Percentiles rank a stretch among this genome's conserved stretches.
Conservation (phyloP, 371 early-diverging fungal species). For the Mucor saturninus region DNA sequence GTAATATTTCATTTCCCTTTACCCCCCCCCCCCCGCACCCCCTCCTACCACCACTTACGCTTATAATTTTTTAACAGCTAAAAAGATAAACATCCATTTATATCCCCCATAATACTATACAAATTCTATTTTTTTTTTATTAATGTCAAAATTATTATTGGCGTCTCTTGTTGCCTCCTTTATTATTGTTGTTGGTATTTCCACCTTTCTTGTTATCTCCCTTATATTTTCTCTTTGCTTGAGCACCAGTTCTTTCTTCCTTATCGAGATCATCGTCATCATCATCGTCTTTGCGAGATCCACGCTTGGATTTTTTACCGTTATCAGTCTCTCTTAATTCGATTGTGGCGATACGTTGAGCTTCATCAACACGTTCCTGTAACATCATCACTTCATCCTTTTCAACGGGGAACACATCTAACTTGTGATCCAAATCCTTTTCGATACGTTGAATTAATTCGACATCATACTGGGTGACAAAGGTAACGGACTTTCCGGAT, state of each 20-base stretch:
- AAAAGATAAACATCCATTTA: too few relatives aligned
- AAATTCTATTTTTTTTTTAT: too few relatives aligned
- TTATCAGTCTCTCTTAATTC: conserved; percentile 72
- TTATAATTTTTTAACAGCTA: too few relatives aligned
- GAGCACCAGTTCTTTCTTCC: conserved; percentile 39
- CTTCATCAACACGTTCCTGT: conserved; percentile 93
- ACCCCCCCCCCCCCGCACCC: too few relatives aligned
- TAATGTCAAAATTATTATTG: too few relatives aligned
- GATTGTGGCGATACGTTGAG: conserved; percentile 79
- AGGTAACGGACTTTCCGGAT: conserved; percentile 91
- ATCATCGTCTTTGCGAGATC: conserved; percentile 42
- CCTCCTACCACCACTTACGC: too few relatives aligned
- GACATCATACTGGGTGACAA: conserved; percentile 98
- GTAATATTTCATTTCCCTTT: too few relatives aligned
- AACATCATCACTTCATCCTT: conserved; percentile 88
- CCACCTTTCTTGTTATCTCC: conserved; percentile 20
- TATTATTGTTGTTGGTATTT: too few relatives aligned
- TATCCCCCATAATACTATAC: too few relatives aligned
- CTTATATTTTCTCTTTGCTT: conserved; percentile 38
- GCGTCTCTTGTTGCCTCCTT: too few relatives aligned
- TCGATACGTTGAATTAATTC: conserved; percentile 94
- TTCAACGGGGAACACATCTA: conserved; percentile 81
- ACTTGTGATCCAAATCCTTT: conserved; percentile 83
- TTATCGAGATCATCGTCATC: conserved; percentile 56
- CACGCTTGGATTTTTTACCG: conserved; percentile 59